Base-by-base conservation (phyloP, 257 asterid genomes). In the Nicotiana obtusifolia region DNA sequence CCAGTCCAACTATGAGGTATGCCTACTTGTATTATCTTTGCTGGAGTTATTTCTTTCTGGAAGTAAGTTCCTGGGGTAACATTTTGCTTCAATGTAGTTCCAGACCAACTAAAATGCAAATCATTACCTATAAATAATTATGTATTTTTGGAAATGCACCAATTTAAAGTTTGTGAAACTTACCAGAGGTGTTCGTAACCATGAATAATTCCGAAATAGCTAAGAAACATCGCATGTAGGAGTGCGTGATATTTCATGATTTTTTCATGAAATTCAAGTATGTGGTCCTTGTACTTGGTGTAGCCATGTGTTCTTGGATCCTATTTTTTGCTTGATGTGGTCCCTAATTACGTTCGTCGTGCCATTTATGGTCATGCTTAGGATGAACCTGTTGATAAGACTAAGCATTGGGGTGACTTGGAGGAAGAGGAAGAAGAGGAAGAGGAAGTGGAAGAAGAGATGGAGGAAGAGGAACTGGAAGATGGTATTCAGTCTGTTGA, bases 341-440 rank as follows among this genome's bases (percentile, higher is more conserved):
- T 68, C 30, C 19, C 30, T 68, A 37, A 10, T 68, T 37, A n/a
- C 30, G 19, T 68, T 68, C 2, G 7, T 37, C 54, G 10, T 68
- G 77, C 56, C 77, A 37, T 68, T 37, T 41, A 41, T 44, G 57
- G 31, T 69, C 57, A 14, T 69, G n/a, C 59, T 69, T 69, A 95
- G 99, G 99, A 93, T 85, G 99, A 95, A 88, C 97, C 97, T 10
- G 89, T 95, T 76, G 98, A 95, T 85, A 93, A 93, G 89, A 78
- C 87, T 30, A 95, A 93, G 89, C 99, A 95, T 84, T 95, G 99
- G 99, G 99, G 99, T 26, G 98, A 93, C 82, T 87, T 93, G 89
- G 98, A 92, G 85, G 97, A 95, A 82, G 99, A 95, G 82, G 98
- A 95, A 80, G 99, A 92, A 37, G 95, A 89, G 37, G 97, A 91